A percentile compares a stretch with the other conserved stretches of the same genome.
Conservation (phyloP, 164 flowering plant species). For the Macadamia integrifolia region DNA sequence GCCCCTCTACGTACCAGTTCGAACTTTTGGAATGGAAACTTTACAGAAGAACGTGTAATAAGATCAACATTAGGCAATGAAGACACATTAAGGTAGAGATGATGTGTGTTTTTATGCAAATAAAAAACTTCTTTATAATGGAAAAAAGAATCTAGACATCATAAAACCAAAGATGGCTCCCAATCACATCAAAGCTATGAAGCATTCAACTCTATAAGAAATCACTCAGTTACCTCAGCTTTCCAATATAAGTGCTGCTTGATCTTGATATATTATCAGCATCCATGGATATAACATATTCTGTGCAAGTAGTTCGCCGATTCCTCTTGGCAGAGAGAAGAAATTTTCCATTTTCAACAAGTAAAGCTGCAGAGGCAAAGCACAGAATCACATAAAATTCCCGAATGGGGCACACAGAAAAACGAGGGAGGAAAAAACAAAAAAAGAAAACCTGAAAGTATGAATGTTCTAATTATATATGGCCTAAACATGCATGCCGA, state of each 20-base stretch:
- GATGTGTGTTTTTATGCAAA: no score
- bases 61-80: no score
- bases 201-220: no score
- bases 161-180: neutral
- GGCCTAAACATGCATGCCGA: no score
- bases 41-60: no score
- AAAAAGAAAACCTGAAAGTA: neutral
- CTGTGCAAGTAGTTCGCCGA: constrained; percentile 61
- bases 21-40: no score
- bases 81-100: no score
- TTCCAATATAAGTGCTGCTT: constrained; percentile 51
- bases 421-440: neutral
- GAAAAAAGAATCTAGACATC: neutral
- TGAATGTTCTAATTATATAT: neutral
- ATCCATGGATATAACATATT: constrained; percentile 54
- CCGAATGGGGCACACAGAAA: no score
- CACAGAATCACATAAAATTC: neutral
- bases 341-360: constrained; percentile 60
- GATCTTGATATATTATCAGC: constrained; percentile 52
- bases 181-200: neutral
- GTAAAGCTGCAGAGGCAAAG: constrained; percentile 1
- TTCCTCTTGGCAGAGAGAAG: constrained; percentile 66
- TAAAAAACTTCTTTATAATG: no score
- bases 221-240: constrained; percentile 28
- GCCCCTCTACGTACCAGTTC: no score